Percentiles rank a stretch among this genome's conserved stretches.
These are phyloP conservation scores for Paraurostyla sp. DNA, from an alignment of 73 alveolate species.

Conservation along the genomic window DNA sequence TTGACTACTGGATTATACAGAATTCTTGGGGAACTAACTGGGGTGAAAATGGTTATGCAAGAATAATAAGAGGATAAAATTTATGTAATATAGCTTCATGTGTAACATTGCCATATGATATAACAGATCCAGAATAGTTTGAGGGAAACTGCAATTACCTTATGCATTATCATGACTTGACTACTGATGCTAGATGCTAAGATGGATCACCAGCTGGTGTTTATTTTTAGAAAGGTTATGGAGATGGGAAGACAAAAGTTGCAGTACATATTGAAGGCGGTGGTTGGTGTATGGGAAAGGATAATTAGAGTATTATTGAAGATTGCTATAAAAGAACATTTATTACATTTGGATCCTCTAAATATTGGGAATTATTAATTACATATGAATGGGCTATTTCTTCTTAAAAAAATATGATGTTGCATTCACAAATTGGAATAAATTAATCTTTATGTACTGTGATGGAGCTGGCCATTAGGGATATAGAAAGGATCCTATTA, in stretches of 20 bases:
- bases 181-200: constrained; percentile 22
- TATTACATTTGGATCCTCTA: background rate
- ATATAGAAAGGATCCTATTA: background rate
- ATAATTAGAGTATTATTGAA: background rate
- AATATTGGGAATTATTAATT: background rate
- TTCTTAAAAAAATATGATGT: too few relatives aligned
- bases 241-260: background rate
- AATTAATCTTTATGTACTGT: background rate
- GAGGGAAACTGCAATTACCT: too few relatives aligned
- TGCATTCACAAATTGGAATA: constrained; percentile 42
- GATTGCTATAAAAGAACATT: constrained; percentile 5
- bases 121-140: constrained; percentile 1
- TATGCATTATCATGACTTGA: too few relatives aligned
- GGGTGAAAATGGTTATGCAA: constrained; percentile 29
- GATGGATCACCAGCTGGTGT: constrained; percentile 42
- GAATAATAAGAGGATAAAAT: background rate
- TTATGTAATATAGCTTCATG: background rate
- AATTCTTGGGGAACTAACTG: background rate
- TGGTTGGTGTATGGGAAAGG: constrained; percentile 24
- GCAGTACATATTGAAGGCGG: constrained; percentile 15
- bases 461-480: constrained; percentile 56
- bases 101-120: background rate
- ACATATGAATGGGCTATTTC: too few relatives aligned
- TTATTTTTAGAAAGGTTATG: constrained; percentile 35
- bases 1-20: background rate